A percentile compares a stretch with the other conserved stretches of the same genome.
These are phyloP conservation scores for Xerocomus amazonicus DNA, from an alignment of 1,284 basidiomycete genomes.

Conservation along the genomic window DNA sequence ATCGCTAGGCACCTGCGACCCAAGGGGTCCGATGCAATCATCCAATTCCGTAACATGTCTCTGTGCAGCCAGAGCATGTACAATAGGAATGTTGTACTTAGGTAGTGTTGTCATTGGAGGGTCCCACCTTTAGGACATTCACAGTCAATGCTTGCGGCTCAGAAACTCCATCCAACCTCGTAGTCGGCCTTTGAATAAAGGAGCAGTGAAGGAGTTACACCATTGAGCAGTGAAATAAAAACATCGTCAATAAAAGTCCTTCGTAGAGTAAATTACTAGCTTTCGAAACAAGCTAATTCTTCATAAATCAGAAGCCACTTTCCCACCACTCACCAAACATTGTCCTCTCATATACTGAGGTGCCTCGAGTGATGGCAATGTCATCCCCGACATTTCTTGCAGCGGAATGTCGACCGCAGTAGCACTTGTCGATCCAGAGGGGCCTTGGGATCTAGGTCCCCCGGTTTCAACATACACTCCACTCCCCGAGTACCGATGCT, in stretches of 20 bases:
- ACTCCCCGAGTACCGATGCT: not conserved
- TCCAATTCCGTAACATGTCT: slow-evolving; percentile 47
- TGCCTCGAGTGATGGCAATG: no score
- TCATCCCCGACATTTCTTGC: not conserved
- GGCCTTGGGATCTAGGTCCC: not conserved
- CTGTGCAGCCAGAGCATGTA: slow-evolving; percentile 55
- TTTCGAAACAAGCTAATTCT: no score
- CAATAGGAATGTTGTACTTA: slow-evolving; percentile 33
- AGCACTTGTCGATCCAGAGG: not conserved
- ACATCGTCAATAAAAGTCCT: no score
- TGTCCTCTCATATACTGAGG: not conserved
- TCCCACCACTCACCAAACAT: not conserved
- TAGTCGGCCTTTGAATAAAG: slow-evolving; percentile 36
- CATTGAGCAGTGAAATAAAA: no score
- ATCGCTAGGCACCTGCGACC: slow-evolving; percentile 19
- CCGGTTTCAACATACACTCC: not conserved
- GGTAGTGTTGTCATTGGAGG: slow-evolving; percentile 21
- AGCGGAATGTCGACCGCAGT: not conserved
- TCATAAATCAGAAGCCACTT: not conserved
- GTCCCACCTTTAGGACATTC: no score
- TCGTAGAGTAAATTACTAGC: no score
- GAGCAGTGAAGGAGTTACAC: slow-evolving; percentile 1
- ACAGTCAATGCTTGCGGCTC: slow-evolving; percentile 32
- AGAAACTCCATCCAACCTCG: slow-evolving; percentile 34
- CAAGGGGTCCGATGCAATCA: slow-evolving; percentile 31